Percentiles rank a stretch among this genome's conserved stretches.
Evolutionary conservation across 2,329 filamentous ascomycete genomes (phyloP).

Genomic region (Alternaria viburni): DNA sequence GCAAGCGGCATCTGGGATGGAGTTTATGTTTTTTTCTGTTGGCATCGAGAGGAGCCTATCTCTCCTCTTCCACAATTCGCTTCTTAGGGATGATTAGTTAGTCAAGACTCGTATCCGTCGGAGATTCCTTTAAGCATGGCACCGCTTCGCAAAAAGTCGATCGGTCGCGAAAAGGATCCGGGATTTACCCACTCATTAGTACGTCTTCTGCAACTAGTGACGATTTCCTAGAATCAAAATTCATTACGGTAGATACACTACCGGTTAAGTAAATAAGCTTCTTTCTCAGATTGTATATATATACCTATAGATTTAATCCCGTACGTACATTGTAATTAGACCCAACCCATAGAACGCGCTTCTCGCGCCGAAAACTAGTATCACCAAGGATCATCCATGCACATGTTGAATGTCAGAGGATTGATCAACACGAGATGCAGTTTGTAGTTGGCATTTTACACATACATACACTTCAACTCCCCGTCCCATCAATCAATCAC

Average conservation of each 20-base stretch:
- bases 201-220: conserved; percentile 4
- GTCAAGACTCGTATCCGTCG: conserved; percentile 52
- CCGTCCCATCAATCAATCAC: too few species aligned
- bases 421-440: not conserved
- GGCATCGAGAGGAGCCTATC: conserved; percentile 27
- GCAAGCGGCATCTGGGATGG: conserved; percentile 29
- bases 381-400: not conserved
- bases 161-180: conserved; percentile 28
- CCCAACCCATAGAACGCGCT: conserved; percentile 3
- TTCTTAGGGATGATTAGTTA: conserved; percentile 49
- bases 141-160: conserved; percentile 11
- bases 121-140: conserved; percentile 24
- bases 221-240: not conserved
- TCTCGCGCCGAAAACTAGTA: not conserved
- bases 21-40: conserved; percentile 24
- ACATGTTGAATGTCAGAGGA: not conserved
- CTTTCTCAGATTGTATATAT: not conserved
- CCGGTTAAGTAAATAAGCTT: not conserved
- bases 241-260: not conserved
- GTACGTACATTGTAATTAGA: not conserved
- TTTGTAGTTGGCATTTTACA: too few species aligned
- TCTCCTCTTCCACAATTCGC: conserved; percentile 21
- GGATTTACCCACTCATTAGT: conserved; percentile 49
- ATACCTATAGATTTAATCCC: not conserved
- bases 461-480: too few species aligned